A percentile compares a stretch with the other conserved stretches of the same genome.
phyloP scores from a whole-genome alignment of 352 stramenopile species.

The Phytopythium kandeliae region DNA sequence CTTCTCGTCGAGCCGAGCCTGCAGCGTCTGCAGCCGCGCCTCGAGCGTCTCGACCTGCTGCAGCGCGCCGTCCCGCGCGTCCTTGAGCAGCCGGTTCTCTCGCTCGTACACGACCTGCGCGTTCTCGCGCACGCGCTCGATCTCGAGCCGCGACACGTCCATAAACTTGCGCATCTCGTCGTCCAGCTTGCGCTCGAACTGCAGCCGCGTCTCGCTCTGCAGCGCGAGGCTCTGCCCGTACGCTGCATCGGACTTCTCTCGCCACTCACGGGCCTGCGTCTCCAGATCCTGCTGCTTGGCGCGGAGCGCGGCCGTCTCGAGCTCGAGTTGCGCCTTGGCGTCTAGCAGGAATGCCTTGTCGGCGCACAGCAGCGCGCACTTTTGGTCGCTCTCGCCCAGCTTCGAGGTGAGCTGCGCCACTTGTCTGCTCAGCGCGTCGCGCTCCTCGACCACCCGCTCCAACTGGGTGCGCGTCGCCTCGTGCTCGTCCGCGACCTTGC shows the following conservation, averaged over 20 bases:
- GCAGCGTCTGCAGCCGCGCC: constrained; percentile 34
- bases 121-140: constrained; percentile 60
- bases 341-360: constrained; percentile 66
- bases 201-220: constrained; percentile 49
- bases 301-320: constrained; percentile 34
- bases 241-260: constrained; percentile 32
- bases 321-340: constrained; percentile 47
- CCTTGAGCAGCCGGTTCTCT: constrained; percentile 65
- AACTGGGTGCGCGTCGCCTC: constrained; percentile 28
- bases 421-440: constrained; percentile 17
- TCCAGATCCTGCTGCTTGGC: constrained; percentile 32
- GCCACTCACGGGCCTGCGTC: constrained; percentile 25
- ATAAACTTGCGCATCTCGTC: constrained; percentile 65
- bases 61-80: constrained; percentile 50
- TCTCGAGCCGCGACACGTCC: constrained; percentile 59
- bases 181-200: constrained; percentile 68
- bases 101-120: constrained; percentile 64
- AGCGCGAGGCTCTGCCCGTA: constrained; percentile 30
- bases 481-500: constrained; percentile 25
- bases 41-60: constrained; percentile 58
- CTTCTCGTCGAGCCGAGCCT: constrained; percentile 49
- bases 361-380: constrained; percentile 32
- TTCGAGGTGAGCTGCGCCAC: constrained; percentile 12
- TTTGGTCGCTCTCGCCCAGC: constrained; percentile 28
- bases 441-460: constrained; percentile 11